Percentiles rank a stretch among this genome's conserved stretches.
These are phyloP conservation scores for Ascochyta pisi DNA, from an alignment of 2,329 filamentous ascomycete genomes.

Conservation along the genomic window DNA sequence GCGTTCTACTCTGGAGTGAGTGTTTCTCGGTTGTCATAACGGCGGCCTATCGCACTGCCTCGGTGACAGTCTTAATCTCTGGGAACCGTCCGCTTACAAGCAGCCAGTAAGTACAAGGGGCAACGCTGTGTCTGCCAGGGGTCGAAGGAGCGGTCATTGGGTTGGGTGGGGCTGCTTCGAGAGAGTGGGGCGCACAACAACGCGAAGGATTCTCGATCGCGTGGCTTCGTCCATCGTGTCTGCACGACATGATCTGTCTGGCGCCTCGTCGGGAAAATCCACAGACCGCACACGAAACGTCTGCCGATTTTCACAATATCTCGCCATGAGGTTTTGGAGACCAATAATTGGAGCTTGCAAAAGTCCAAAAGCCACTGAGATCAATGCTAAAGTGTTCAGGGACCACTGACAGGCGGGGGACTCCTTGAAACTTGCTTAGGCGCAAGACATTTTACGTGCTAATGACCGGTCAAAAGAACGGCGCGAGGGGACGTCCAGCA, in stretches of 20 bases:
- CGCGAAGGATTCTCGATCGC: constrained; percentile 7
- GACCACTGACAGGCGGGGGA: not conserved
- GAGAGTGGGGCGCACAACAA: constrained; percentile 1
- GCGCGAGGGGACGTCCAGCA: not conserved
- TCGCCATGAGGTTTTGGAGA: not conserved
- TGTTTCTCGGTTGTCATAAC: constrained; percentile 21
- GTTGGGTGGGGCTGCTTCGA: constrained; percentile 1
- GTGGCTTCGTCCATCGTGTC: constrained; percentile 9
- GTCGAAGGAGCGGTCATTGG: constrained; percentile 3
- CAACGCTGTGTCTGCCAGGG: constrained; percentile 2
- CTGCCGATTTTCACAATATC: not conserved
- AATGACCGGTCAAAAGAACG: not conserved
- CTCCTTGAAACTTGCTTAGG: not conserved
- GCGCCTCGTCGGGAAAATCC: constrained; percentile 14
- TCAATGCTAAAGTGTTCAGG: not conserved
- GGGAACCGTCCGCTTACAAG: constrained; percentile 2
- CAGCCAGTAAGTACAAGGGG: not conserved
- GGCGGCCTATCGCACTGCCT: not conserved
- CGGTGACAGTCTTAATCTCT: not conserved
- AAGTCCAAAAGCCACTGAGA: not conserved
- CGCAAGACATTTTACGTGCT: not conserved
- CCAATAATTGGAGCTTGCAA: not conserved
- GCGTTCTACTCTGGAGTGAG: constrained; percentile 19
- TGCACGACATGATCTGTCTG: constrained; percentile 6
- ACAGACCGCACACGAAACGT: not conserved